Evolutionary conservation across 2,329 filamentous ascomycete species (phyloP).

Genomic region (Hypoxylon sp.): DNA sequence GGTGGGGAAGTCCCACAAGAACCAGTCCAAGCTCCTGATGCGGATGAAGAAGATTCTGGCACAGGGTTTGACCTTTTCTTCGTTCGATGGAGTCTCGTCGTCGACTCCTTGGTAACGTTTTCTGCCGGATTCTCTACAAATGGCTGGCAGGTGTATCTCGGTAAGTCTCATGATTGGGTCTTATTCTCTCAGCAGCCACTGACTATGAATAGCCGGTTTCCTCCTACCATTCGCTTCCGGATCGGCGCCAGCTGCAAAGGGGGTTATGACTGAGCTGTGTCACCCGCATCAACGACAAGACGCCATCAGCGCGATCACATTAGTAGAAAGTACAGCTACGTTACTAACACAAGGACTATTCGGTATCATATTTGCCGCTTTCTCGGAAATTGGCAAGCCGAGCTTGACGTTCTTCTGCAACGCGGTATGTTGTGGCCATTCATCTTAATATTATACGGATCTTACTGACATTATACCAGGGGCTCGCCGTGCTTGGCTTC

Average conservation of each 20-base stretch:
- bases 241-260: constrained; percentile 78
- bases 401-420: constrained; percentile 78
- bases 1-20: constrained; percentile 50
- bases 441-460: not conserved
- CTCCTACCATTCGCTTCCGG: constrained; percentile 78
- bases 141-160: constrained; percentile 78
- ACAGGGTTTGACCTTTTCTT: constrained; percentile 76
- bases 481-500: constrained; percentile 68
- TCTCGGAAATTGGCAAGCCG: constrained; percentile 71
- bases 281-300: constrained; percentile 73
- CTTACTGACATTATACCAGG: constrained; percentile 55
- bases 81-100: constrained; percentile 74
- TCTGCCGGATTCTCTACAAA: constrained; percentile 72
- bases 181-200: not conserved
- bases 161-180: constrained; percentile 51
- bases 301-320: constrained; percentile 76
- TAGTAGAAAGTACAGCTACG: constrained; percentile 78
- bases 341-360: constrained; percentile 76
- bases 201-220: constrained; percentile 64
- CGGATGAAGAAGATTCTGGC: constrained; percentile 51
- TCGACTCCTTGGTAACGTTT: constrained; percentile 75
- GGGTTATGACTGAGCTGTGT: constrained; percentile 80
- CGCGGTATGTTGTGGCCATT: constrained; percentile 62
- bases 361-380: constrained; percentile 74
- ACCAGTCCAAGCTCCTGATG: constrained; percentile 45